A percentile compares a stretch with the other conserved stretches of the same genome.
phyloP scores from a whole-genome alignment of 2,329 filamentous ascomycete species.

The Chaetomiaceae sp. region DNA sequence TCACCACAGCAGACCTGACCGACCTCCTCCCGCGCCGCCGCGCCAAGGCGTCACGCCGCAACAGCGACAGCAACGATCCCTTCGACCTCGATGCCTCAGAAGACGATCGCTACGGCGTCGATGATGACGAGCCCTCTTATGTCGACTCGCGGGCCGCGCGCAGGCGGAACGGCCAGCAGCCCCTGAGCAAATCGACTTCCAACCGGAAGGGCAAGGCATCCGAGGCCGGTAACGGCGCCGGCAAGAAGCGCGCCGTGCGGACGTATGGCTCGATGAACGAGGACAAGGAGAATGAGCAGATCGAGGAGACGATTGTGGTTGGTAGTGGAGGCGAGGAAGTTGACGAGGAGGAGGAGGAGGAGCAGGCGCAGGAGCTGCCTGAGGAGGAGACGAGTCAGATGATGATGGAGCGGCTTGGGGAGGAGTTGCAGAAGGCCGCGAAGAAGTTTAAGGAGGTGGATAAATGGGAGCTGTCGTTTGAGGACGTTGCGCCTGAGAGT shows the following conservation, averaged over 20 bases:
- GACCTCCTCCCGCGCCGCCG: constrained; percentile 51
- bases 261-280: constrained; percentile 51
- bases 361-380: constrained; percentile 32
- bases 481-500: constrained; percentile 56
- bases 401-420: constrained; percentile 31
- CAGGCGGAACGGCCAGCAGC: constrained; percentile 33
- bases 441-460: constrained; percentile 67
- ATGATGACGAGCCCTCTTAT: constrained; percentile 55
- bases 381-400: constrained; percentile 22
- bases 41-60: constrained; percentile 32
- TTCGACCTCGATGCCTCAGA: constrained; percentile 43
- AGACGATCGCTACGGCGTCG: constrained; percentile 42
- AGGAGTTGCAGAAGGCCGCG: constrained; percentile 55
- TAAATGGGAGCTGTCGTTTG: constrained; percentile 63
- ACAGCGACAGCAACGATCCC: constrained; percentile 33
- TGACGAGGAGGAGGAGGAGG: constrained; percentile 34
- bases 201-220: constrained; percentile 27
- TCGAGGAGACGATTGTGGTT: constrained; percentile 28
- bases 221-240: constrained; percentile 12
- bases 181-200: constrained; percentile 18
- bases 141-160: constrained; percentile 31
- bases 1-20: constrained; percentile 53
- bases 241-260: constrained; percentile 23
- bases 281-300: constrained; percentile 55
- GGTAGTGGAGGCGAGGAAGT: constrained; percentile 13